Conservation (phyloP, 176 grass and related monocot species). For the Eragrostis curvula region DNA sequence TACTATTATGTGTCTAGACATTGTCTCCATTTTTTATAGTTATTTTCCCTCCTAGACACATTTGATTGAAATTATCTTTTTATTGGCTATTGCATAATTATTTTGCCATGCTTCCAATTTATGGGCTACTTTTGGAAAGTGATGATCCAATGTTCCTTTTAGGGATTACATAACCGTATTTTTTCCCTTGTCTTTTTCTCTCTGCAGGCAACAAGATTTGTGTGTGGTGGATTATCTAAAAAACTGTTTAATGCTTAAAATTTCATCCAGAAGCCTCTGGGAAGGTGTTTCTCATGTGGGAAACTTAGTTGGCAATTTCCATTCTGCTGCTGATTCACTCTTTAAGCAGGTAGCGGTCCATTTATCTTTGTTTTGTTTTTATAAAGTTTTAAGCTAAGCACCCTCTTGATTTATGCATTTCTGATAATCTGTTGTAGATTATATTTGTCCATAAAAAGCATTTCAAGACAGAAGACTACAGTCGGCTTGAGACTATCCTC, state of each 20-base stretch:
- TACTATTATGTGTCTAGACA: conserved; percentile 65
- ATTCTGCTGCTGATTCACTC: conserved; percentile 71
- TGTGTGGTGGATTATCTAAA: conserved; percentile 70
- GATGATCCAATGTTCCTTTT: conserved; percentile 25
- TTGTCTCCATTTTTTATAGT: too few relatives aligned
- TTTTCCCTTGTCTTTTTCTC: conserved; percentile 17
- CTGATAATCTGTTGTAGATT: conserved; percentile 63
- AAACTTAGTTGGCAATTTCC: conserved; percentile 59
- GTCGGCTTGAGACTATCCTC: conserved; percentile 62
- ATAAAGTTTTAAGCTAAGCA: not conserved
- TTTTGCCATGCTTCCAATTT: not conserved
- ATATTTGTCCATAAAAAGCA: conserved; percentile 78
- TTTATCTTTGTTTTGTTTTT: conserved; percentile 33
- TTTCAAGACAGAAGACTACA: conserved; percentile 63
- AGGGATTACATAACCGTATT: conserved; percentile 1
- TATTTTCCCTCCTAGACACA: not conserved
- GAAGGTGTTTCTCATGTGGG: conserved; percentile 51
- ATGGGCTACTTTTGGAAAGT: conserved; percentile 18
- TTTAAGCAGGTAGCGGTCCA: conserved; percentile 77
- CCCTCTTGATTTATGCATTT: conserved; percentile 17
- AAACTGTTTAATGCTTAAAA: conserved; percentile 74
- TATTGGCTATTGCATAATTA: not conserved
- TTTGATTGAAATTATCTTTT: not conserved
- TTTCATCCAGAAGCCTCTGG: conserved; percentile 80
- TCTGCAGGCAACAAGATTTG: conserved; percentile 58